A percentile compares a stretch with the other conserved stretches of the same genome.
These are phyloP conservation scores for Xylariaceae sp. DNA, from an alignment of 2,329 filamentous ascomycete genomes.

Conservation along the genomic window DNA sequence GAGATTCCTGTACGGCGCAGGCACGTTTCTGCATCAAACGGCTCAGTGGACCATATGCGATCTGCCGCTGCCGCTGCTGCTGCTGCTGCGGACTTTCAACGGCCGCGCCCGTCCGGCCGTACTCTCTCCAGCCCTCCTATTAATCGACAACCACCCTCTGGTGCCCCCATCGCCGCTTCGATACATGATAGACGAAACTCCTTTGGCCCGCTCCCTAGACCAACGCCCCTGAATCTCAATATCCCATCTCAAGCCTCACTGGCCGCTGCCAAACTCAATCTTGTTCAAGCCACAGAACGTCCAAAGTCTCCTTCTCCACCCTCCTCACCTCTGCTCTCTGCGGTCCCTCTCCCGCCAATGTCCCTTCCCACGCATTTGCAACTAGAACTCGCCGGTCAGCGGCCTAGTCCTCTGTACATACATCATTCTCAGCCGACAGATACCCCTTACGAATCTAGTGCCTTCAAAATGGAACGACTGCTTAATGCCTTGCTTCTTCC, in stretches of 20 bases:
- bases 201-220: conserved; percentile 41
- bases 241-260: conserved; percentile 13
- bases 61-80: conserved; percentile 4
- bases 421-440: conserved; percentile 53
- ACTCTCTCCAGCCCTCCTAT: conserved; percentile 51
- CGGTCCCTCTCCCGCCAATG: conserved; percentile 60
- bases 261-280: conserved; percentile 6
- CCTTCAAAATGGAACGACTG: conserved; percentile 84
- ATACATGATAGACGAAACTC: conserved; percentile 44
- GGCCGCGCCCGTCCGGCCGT: conserved; percentile 33
- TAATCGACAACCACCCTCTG: conserved; percentile 34
- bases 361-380: conserved; percentile 60
- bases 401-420: conserved; percentile 61
- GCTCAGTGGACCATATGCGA: conserved; percentile 26
- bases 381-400: conserved; percentile 56
- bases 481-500: conserved; percentile 84
- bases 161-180: conserved; percentile 30
- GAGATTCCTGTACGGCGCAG: conserved; percentile 10
- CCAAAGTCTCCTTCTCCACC: conserved; percentile 31
- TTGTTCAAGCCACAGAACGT: conserved; percentile 23
- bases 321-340: conserved; percentile 46
- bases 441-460: conserved; percentile 82
- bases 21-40: conserved; percentile 27
- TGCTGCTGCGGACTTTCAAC: conserved; percentile 31
- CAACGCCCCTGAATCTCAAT: conserved; percentile 42